These are phyloP conservation scores for Fusarium setosum DNA, from an alignment of 2,329 filamentous ascomycete genomes.

Conservation along the genomic window DNA sequence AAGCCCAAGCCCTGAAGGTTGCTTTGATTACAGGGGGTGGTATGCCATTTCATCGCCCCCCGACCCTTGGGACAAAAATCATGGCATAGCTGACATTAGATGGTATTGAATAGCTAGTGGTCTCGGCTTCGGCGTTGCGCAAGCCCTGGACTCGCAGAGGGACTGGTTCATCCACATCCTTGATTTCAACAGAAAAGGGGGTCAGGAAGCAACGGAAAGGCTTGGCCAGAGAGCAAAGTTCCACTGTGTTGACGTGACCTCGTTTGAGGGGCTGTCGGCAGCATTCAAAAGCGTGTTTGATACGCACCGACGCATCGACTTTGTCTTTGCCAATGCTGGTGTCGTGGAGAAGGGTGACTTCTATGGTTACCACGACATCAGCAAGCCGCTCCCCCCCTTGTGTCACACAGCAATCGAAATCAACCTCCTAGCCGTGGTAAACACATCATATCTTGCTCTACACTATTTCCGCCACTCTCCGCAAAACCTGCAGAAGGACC, in stretches of 20 bases:
- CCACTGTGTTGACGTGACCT: slow-evolving; percentile 1
- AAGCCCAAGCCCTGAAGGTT: too few species aligned
- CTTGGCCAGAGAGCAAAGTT: neutral
- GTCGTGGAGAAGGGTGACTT: slow-evolving; percentile 25
- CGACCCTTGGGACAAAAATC: too few species aligned
- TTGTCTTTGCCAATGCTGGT: slow-evolving; percentile 22
- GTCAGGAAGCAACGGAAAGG: neutral
- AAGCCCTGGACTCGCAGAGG: slow-evolving; percentile 2
- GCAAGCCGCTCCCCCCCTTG: slow-evolving; percentile 29
- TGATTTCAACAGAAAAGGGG: slow-evolving; percentile 10
- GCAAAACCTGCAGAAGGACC: slow-evolving; percentile 29
- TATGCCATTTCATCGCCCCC: too few species aligned
- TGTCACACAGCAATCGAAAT: slow-evolving; percentile 44
- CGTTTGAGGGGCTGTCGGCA: slow-evolving; percentile 1
- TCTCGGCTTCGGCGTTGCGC: slow-evolving; percentile 15
- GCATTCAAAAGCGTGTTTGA: slow-evolving; percentile 3
- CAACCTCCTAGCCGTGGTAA: slow-evolving; percentile 51
- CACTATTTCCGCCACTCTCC: slow-evolving; percentile 52
- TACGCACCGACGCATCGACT: slow-evolving; percentile 7
- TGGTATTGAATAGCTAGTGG: too few species aligned
- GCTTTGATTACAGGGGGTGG: too few species aligned
- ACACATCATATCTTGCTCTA: slow-evolving; percentile 52
- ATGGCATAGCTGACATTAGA: too few species aligned
- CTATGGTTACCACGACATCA: slow-evolving; percentile 9
- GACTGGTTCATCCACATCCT: slow-evolving; percentile 13